Percentiles rank a stretch among this genome's conserved stretches.
Evolutionary conservation across 495 filamentous ascomycete species (phyloP).

Genomic region (Pyrenula aspistea): DNA sequence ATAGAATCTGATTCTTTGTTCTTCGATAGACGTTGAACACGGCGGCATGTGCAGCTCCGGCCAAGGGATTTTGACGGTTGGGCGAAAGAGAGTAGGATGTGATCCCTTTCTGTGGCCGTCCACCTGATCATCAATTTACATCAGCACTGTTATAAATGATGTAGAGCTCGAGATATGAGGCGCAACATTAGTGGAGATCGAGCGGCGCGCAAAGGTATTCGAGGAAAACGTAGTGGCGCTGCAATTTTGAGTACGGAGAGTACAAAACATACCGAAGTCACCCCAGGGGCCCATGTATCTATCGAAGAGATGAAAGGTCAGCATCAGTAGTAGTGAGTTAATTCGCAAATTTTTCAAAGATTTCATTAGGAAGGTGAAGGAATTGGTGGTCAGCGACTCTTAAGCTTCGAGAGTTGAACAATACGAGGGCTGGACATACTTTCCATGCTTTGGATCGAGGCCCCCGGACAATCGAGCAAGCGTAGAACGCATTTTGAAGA

Average conservation of each 20-base stretch:
- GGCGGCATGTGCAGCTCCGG: conserved; percentile 47
- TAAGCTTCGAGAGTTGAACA: too few species aligned
- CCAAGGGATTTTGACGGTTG: conserved; percentile 55
- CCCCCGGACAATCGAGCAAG: not conserved
- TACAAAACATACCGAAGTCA: conserved; percentile 66
- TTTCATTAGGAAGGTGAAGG: too few species aligned
- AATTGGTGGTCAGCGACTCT: too few species aligned
- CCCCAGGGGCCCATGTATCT: conserved; percentile 80
- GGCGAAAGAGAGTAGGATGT: conserved; percentile 48
- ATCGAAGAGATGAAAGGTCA: not conserved
- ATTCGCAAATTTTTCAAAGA: too few species aligned
- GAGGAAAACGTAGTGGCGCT: too few species aligned
- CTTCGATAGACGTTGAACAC: conserved; percentile 53
- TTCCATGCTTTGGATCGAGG: conserved; percentile 51
- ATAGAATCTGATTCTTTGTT: conserved; percentile 59
- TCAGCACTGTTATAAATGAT: not conserved
- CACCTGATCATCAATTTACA: not conserved
- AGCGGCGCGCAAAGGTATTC: too few species aligned
- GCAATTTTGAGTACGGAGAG: not conserved
- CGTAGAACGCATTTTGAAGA: not conserved
- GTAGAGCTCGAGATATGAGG: too few species aligned
- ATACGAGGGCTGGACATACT: conserved; percentile 42
- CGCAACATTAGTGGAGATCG: too few species aligned
- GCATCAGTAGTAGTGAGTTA: too few species aligned
- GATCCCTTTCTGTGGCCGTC: conserved; percentile 48